phyloP scores from a whole-genome alignment of 164 flowering plant genomes.

The Akebia trifoliata region DNA sequence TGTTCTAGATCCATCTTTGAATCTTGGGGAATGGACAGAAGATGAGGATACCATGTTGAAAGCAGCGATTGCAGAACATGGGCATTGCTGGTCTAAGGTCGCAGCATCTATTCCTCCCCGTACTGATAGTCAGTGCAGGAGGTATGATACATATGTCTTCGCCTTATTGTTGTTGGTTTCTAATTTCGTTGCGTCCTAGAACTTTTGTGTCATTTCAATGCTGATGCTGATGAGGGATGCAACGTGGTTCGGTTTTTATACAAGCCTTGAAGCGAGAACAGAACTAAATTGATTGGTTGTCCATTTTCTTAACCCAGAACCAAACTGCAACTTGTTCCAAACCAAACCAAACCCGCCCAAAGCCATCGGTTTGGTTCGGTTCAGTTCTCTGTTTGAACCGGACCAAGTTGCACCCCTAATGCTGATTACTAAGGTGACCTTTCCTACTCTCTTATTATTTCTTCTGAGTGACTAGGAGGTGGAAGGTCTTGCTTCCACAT shows the following conservation, averaged over 20 bases:
- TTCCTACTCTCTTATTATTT: not conserved
- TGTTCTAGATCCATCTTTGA: conserved; percentile 74
- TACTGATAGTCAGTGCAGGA: conserved; percentile 79
- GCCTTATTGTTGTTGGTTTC: not conserved
- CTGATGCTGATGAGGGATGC: too few relatives aligned
- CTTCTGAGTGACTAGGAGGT: conserved; percentile 53
- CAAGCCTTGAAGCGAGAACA: too few relatives aligned
- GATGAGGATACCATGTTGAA: conserved; percentile 68
- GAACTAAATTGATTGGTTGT: too few relatives aligned
- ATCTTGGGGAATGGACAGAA: conserved; percentile 57
- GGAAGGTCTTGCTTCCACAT: conserved; percentile 73
- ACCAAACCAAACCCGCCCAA: too few relatives aligned
- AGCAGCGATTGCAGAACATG: conserved; percentile 55
- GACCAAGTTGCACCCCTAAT: too few relatives aligned
- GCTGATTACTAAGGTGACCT: not conserved
- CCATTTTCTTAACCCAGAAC: too few relatives aligned
- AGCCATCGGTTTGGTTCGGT: too few relatives aligned
- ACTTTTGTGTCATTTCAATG: too few relatives aligned
- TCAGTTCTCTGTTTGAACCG: too few relatives aligned
- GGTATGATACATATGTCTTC: conserved; percentile 33
- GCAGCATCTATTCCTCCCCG: conserved; percentile 69
- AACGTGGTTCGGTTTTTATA: too few relatives aligned
- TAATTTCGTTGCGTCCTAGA: not conserved
- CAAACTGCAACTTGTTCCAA: too few relatives aligned
- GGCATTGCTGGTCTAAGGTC: conserved; percentile 79